Evolutionary conservation across 2,329 filamentous ascomycete genomes (phyloP).

Genomic region (Fusarium irregulare): DNA sequence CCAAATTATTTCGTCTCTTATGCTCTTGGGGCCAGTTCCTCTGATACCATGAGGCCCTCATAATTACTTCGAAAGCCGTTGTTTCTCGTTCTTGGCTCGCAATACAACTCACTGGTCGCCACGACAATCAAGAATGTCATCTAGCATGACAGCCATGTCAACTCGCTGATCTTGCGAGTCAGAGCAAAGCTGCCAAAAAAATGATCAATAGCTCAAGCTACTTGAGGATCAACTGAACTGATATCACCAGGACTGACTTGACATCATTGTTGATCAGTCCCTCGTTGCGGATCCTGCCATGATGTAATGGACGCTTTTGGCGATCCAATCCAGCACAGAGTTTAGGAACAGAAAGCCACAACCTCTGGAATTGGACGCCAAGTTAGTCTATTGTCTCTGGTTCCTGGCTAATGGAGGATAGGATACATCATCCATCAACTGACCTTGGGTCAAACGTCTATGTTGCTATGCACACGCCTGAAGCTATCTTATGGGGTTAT

Average conservation of each 20-base stretch:
- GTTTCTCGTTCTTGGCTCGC: neutral
- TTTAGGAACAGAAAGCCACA: conserved; percentile 10
- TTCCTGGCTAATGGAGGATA: conserved; percentile 4
- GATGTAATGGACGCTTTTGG: conserved; percentile 30
- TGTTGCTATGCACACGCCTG: neutral
- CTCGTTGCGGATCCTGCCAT: conserved; percentile 10
- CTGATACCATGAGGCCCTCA: too few relatives aligned
- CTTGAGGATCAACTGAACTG: neutral
- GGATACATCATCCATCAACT: neutral
- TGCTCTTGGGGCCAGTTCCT: too few relatives aligned
- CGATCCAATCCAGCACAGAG: conserved; percentile 11
- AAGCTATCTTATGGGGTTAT: neutral
- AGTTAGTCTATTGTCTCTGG: neutral
- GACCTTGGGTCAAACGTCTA: neutral
- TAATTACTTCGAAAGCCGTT: neutral
- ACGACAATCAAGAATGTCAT: neutral
- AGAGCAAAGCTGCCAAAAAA: neutral
- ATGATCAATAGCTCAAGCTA: neutral
- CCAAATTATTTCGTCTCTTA: too few relatives aligned
- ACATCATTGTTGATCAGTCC: conserved; percentile 17
- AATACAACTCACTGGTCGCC: neutral
- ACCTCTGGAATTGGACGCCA: neutral
- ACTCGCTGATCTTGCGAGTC: conserved; percentile 11
- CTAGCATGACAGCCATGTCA: neutral
- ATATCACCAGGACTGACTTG: neutral